phyloP scores from a whole-genome alignment of 2,329 filamentous ascomycete species.

The Scolecobasidium constrictum region DNA sequence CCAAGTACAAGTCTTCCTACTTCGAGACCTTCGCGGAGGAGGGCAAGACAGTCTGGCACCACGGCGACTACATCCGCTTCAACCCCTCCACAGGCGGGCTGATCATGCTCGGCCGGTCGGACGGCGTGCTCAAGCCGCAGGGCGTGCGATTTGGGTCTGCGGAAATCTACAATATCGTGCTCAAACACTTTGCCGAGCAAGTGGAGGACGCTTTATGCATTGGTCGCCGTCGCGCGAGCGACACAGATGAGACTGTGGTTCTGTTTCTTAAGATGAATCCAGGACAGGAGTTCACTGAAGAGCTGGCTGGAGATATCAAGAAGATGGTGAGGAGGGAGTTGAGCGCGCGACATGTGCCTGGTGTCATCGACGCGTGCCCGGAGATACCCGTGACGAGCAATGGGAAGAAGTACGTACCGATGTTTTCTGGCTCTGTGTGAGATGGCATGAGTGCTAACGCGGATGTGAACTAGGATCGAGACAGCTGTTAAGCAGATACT shows the following conservation, averaged over 20 bases:
- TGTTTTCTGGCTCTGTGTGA: not conserved
- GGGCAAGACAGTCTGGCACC: slow-evolving; percentile 80
- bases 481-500: slow-evolving; percentile 94
- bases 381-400: slow-evolving; percentile 90
- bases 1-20: slow-evolving; percentile 75
- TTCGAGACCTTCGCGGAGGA: slow-evolving; percentile 66
- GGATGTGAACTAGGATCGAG: slow-evolving; percentile 55
- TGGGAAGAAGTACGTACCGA: slow-evolving; percentile 70
- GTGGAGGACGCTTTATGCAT: slow-evolving; percentile 84
- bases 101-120: slow-evolving; percentile 83
- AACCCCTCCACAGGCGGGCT: slow-evolving; percentile 65
- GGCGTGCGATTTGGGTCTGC: slow-evolving; percentile 88
- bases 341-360: slow-evolving; percentile 82
- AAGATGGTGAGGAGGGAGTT: slow-evolving; percentile 62
- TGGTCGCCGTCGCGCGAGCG: slow-evolving; percentile 58
- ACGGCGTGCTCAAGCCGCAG: slow-evolving; percentile 85
- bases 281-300: slow-evolving; percentile 44
- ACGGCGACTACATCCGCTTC: slow-evolving; percentile 78
- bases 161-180: slow-evolving; percentile 92
- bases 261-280: slow-evolving; percentile 73
- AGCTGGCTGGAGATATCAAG: slow-evolving; percentile 55
- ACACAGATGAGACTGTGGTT: slow-evolving; percentile 77
- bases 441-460: slow-evolving; percentile 7
- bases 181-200: slow-evolving; percentile 67
- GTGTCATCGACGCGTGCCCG: slow-evolving; percentile 67